Evolutionary conservation across 306 rosid species (phyloP), one percentile per base, ranked within the genome.

Genomic region (Sindora glabra): DNA sequence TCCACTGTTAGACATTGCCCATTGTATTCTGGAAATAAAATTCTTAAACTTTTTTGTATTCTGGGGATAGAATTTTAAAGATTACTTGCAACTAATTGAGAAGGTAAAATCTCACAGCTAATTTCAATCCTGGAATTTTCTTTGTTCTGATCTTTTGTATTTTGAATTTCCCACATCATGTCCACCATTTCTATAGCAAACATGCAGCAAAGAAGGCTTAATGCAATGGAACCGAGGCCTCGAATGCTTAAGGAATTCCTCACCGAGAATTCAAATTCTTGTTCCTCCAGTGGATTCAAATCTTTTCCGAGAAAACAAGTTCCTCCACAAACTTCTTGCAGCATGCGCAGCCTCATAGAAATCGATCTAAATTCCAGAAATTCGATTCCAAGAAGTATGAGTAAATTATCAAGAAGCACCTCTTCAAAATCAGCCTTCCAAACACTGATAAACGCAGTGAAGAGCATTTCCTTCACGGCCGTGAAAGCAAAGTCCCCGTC

Each of bases 201-300:
- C n/a, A 53, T 48, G 5, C 71, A 56, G 37, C 67, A 60, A 9
- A 68, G 60, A 46, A 69, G 59, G 56, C 62, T 50, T 8, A 17
- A 48, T 21, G 33, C 47, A 38, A 27, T 40, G 8, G 78, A 72
- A 52, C 65, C 55, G 0, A 66, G 74, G 72, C 69, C 77, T 5
- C 67, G 62, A 46, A 55, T 57, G 80, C 82, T 81, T 33, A 81
- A 70, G 49, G 86, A 81, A 40, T 81, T 81, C 66, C 79, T 81
- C 54, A 25, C 50, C 9, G 74, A 69, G 21, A 60, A 19, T 6
- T 52, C 59, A 16, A 48, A 55, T 61, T 74, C 80, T 14, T 74
- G 66, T 33, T 18, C 79, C 48, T 72, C 82, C 5, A 52, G 69
- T 10, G 66, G 76, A 1, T 72, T 72, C 62, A 57, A 57, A 64